These are phyloP conservation scores for Fusarium globosum DNA, from an alignment of 2,329 filamentous ascomycete species.

Conservation along the genomic window DNA sequence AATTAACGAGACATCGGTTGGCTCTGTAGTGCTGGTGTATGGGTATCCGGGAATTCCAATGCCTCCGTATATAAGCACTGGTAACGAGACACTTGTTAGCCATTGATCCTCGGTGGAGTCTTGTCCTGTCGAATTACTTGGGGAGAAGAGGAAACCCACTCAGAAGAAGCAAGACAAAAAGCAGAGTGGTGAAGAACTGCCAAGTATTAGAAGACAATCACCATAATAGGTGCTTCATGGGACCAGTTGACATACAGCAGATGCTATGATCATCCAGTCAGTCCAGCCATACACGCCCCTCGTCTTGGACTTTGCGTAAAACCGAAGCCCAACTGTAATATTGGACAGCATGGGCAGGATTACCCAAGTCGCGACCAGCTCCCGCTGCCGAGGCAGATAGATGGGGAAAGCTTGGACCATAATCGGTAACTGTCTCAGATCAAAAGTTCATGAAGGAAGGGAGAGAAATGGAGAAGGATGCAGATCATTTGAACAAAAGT, in stretches of 20 bases:
- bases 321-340: not conserved
- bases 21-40: slow-evolving; percentile 14
- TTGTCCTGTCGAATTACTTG: rapidly evolving
- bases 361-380: not conserved
- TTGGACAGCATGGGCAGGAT: slow-evolving; percentile 2
- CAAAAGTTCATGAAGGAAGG: not conserved
- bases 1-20: slow-evolving; percentile 4
- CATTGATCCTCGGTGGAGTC: rapidly evolving
- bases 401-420: slow-evolving; percentile 14
- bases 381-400: slow-evolving; percentile 4
- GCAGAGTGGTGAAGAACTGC: slow-evolving; percentile 2
- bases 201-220: not conserved
- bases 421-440: not conserved
- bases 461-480: not conserved
- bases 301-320: slow-evolving; percentile 15
- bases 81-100: not conserved
- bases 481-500: slow-evolving; percentile 15
- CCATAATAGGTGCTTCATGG: rapidly evolving
- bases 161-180: slow-evolving; percentile 7
- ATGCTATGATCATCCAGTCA: slow-evolving; percentile 15
- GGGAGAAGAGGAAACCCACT: not conserved
- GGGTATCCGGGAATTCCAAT: slow-evolving; percentile 11
- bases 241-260: not conserved
- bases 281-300: slow-evolving; percentile 12
- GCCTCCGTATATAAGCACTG: slow-evolving; percentile 12